Evolutionary conservation across 2,329 filamentous ascomycete species (phyloP), one percentile per base, ranked within the genome.

Genomic region (Hymenoscyphus repandus): DNA sequence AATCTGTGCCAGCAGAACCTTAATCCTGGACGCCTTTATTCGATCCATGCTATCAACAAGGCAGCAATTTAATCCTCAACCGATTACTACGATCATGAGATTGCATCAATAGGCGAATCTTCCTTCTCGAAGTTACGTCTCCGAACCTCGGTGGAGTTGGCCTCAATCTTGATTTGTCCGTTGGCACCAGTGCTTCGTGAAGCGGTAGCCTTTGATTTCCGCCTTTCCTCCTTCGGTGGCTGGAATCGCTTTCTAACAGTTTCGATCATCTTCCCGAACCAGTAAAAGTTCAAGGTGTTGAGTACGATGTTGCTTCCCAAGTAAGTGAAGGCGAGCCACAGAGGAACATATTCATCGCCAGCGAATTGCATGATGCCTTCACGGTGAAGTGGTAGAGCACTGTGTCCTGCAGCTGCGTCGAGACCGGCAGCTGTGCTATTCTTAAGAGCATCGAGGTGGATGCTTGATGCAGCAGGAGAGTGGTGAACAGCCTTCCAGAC

Each of bases 181-280:
- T 64, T 60, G 5, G 49, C 56, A 12, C 63, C 62, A 6, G 61
- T 65, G 39, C 46, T 65, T 41, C 49, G 61, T 6, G 53, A 56
- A 38, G 57, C 60, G 13, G 58, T 55, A 7, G 60, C 53, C 49
- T 66, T 65, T 44, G 64, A 60, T 52, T 64, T 66, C 36, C 62
- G 58, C 47, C 58, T 62, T 33, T 51, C 47, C n/a, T 69, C 64
- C 56, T 70, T 65, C 22, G 70, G 63, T 4, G 85, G 69, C 53
- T 81, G 77, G 64, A 93, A 93, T 22, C 88, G 77, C 72, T 88
- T 90, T 53, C 83, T 76, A 11, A 93, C 81, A 7, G 88, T 87
- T 53, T 81, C 76, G 55, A 95, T 83, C 89, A 95, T 95, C 77
- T 89, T 90, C 63, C 82, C 75, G 66, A 92, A 93, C 89, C 89